phyloP scores from a whole-genome alignment of 2,329 filamentous ascomycete species.

The Exophiala phaeomuriformis region DNA sequence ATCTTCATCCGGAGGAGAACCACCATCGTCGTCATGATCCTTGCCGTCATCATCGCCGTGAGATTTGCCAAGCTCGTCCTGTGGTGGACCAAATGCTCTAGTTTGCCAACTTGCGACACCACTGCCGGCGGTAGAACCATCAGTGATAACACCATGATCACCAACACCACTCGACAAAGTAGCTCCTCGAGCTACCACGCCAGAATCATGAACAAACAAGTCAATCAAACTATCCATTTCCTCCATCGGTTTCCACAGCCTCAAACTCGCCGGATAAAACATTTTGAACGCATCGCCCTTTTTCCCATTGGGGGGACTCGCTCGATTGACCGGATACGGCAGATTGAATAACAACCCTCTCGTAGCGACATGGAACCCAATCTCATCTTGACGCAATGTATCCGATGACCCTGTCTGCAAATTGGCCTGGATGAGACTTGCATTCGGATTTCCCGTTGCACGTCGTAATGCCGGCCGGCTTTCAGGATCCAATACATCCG shows the following conservation, averaged over 20 bases:
- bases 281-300: constrained; percentile 66
- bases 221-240: constrained; percentile 70
- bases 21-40: neutral
- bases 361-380: constrained; percentile 84
- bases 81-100: constrained; percentile 11
- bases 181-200: constrained; percentile 27
- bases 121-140: constrained; percentile 26
- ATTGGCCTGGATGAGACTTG: constrained; percentile 28
- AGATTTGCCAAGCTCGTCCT: neutral
- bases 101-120: constrained; percentile 37
- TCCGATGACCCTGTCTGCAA: constrained; percentile 58
- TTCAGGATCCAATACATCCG: constrained; percentile 73
- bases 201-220: constrained; percentile 56
- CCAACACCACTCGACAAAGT: neutral
- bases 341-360: constrained; percentile 78
- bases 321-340: constrained; percentile 72
- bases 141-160: constrained; percentile 32
- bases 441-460: constrained; percentile 20
- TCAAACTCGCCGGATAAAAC: constrained; percentile 82
- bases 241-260: constrained; percentile 75
- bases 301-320: constrained; percentile 35
- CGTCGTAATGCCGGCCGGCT: constrained; percentile 35
- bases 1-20: neutral
- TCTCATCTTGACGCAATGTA: constrained; percentile 80
- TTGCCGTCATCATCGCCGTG: constrained; percentile 1